Base-by-base conservation (phyloP, 2,329 filamentous ascomycete species). In the Aspergillus uvarum region DNA sequence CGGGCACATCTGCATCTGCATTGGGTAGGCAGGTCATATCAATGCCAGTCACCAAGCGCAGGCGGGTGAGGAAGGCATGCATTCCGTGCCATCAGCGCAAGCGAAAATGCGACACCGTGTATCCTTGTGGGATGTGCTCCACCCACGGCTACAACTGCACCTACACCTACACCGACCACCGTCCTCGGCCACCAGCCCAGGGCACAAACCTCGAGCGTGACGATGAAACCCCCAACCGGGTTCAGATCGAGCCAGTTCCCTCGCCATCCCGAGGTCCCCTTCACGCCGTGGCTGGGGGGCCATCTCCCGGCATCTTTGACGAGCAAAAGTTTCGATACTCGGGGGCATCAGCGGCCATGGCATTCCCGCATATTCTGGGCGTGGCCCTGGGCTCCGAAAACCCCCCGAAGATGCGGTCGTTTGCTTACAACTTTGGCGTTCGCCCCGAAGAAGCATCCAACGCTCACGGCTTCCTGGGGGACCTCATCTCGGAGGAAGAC, bases 31-130 rank as follows among this genome's bases (percentile, higher is more conserved):
- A 29, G 26, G 58, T 56, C 57, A 70, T 70, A 67, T 65, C 64
- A 11, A 63, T 65, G 0, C 52, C 48, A 52, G 59, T 53, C 42
- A 3, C 42, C 60, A 71, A 70, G 59, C 70, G 71, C 51, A 72
- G 70, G 63, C 71, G 71, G 26, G 68, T 64, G 1, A 65, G 59
- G 47, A 73, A 72, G 44, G 70, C 71, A 61, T 73, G 71, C 53
- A 68, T 69, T 16, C 70, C 71, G 2, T 73, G 71, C 54, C 71
- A 73, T 29, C 66, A 72, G 66, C 70, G 70, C 51, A 73, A 73
- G 63, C 69, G 70, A n/a, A 73, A 72, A 70, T 73, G 71, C 54
- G 69, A 73, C 53, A 56, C 22, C 4, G 50, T n/a, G 35, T 68
- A 70, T 64, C 71, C 71, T n/a, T 73, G 71, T 58, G 58, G 60